A percentile compares a stretch with the other conserved stretches of the same genome.
Conservation (phyloP, 1,284 basidiomycete genomes). For the Puccinia hordei region DNA sequence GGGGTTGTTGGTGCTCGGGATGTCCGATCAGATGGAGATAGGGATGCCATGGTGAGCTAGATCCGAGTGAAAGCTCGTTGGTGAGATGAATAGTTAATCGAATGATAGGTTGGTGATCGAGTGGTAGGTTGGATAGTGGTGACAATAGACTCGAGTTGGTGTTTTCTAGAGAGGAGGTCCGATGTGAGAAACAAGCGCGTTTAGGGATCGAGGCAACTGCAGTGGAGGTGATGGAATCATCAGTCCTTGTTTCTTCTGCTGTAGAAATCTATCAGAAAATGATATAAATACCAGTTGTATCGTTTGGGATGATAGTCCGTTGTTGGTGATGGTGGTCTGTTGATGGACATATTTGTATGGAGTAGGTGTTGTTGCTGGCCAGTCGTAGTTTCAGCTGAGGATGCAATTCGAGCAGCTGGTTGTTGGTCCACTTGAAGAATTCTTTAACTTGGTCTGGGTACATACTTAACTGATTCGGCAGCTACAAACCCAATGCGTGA, state of each 20-base stretch:
- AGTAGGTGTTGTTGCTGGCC: background rate
- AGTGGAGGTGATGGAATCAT: background rate
- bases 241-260: too few species aligned
- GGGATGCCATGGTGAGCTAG: slow-evolving; percentile 18
- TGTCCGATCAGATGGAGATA: slow-evolving; percentile 28
- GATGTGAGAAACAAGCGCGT: slow-evolving; percentile 39
- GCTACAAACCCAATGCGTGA: too few species aligned
- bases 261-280: background rate
- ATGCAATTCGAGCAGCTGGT: background rate
- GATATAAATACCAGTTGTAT: background rate
- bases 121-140: background rate
- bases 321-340: too few species aligned
- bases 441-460: slow-evolving; percentile 10
- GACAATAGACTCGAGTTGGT: background rate
- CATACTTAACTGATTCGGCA: too few species aligned
- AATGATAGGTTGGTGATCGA: background rate
- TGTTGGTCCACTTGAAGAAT: slow-evolving; percentile 27
- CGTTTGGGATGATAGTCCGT: background rate
- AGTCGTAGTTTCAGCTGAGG: background rate
- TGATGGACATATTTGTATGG: slow-evolving; percentile 3
- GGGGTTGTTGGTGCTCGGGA: background rate
- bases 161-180: slow-evolving; percentile 8
- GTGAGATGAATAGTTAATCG: slow-evolving; percentile 30
- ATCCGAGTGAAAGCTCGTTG: slow-evolving; percentile 21
- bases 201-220: slow-evolving; percentile 49